Conservation (phyloP, 1,284 basidiomycete genomes). For the Sporisorium reilianum region DNA sequence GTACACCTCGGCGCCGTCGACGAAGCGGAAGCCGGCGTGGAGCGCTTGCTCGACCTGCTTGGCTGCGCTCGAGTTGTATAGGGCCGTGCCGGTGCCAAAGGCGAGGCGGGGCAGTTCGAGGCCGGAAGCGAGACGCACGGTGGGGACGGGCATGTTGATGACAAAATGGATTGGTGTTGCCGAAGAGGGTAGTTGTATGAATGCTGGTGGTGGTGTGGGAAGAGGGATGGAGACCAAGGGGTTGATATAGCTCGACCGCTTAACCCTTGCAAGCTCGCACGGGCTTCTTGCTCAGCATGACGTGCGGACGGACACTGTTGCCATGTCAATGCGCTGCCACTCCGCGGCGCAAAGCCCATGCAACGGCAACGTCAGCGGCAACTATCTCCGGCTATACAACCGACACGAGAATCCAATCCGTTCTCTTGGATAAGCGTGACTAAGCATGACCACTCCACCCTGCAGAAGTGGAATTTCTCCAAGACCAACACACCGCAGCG, state of each 20-base stretch:
- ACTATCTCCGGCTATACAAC: conserved; percentile 3
- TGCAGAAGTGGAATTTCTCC: neutral
- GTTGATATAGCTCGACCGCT: conserved; percentile 6
- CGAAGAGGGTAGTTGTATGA: neutral
- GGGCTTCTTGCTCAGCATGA: neutral
- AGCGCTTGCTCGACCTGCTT: conserved; percentile 47
- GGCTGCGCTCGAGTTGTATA: conserved; percentile 31
- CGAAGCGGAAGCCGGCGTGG: conserved; percentile 43
- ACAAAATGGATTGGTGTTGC: too few species aligned
- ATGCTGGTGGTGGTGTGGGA: neutral
- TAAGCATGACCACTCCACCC: neutral
- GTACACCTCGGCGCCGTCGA: conserved; percentile 54
- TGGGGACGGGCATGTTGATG: conserved; percentile 37
- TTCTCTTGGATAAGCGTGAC: neutral
- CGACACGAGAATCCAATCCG: too few species aligned
- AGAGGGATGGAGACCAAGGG: neutral
- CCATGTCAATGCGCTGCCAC: neutral
- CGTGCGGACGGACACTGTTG: neutral
- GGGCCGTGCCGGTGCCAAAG: conserved; percentile 53
- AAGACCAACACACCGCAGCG: conserved; percentile 24
- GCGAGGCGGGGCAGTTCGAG: conserved; percentile 49
- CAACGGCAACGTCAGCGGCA: neutral
- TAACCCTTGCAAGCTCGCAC: neutral
- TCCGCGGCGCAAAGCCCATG: neutral
- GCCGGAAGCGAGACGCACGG: conserved; percentile 40